Evolutionary conservation across 371 early-diverging fungal species (phyloP), one percentile per base, ranked within the genome.

Genomic region (Mycotypha africana): DNA sequence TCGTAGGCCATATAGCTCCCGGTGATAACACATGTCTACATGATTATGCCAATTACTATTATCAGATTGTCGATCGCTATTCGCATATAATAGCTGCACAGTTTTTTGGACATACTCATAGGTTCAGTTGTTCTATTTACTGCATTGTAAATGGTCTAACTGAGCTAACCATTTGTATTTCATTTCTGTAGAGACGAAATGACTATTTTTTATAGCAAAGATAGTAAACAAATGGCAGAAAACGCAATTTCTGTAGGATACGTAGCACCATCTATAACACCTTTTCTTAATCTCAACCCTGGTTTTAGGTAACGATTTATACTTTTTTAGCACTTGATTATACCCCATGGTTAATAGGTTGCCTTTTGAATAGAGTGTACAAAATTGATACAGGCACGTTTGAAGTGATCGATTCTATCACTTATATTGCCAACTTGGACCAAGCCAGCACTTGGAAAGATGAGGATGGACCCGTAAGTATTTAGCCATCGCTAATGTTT

Each of bases 71-170:
- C 22, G 78, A 76, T 25, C 66, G 81, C 1, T 79, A 81, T 40
- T 59, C 76, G 6, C 79, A 81, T 44, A 71, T 81, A 19, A 76
- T 81, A 59, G 66, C 76, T 11, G 76, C 58, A 8, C 81, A 81
- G 49, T 81, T 81, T 65, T 81, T 75, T 64, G 81, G 81, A 14
- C 81, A 81, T 32, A 72, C 75, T 5, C 81, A 81, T 54, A 62
- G 59, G 74, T 68, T 58, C 35, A 55, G 8, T n/a, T n/a, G n/a
- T n/a, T n/a, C n/a, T n/a, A n/a, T n/a, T n/a, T n/a, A n/a, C n/a
- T n/a, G n/a, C n/a, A n/a, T n/a, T n/a, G n/a, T n/a, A 4, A 19
- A 3, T 20, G 22, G 20, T 10, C 2, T 3, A 12, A 34, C 14
- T 8, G 3, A 17, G 11, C 3, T 2, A 19, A 17, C 23, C 39